Percentiles rank a stretch among this genome's conserved stretches.
These are phyloP conservation scores for Cutaneotrichosporon cyanovorans DNA, from an alignment of 1,284 basidiomycete species.

Conservation along the genomic window DNA sequence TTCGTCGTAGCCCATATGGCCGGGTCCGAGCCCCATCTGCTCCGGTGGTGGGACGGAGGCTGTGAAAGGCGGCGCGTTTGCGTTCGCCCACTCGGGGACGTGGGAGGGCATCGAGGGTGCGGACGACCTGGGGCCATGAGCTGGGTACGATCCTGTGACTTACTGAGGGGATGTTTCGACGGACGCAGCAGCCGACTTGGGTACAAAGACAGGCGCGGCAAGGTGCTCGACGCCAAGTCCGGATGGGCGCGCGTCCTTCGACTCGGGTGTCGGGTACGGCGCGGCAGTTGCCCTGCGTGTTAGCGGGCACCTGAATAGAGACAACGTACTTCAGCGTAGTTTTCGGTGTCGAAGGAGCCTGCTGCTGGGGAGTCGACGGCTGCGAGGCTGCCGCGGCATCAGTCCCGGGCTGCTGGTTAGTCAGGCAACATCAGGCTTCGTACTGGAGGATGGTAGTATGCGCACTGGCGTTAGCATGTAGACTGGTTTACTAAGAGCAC, in stretches of 20 bases:
- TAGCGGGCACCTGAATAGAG: neutral
- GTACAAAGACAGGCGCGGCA: constrained; percentile 72
- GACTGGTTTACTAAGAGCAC: neutral
- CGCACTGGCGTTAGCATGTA: constrained; percentile 48
- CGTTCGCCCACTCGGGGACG: constrained; percentile 11
- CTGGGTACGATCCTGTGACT: neutral
- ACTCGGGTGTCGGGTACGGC: constrained; percentile 35
- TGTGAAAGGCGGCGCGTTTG: constrained; percentile 11
- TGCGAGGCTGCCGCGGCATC: constrained; percentile 7
- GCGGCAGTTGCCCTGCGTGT: constrained; percentile 5
- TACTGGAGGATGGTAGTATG: constrained; percentile 71
- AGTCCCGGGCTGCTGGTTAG: constrained; percentile 10
- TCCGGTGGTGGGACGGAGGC: too few relatives aligned
- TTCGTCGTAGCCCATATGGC: constrained; percentile 24
- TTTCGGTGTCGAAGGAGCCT: constrained; percentile 8
- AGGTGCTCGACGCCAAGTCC: constrained; percentile 28
- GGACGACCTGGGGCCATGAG: neutral
- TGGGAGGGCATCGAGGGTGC: neutral
- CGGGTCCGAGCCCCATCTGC: too few relatives aligned
- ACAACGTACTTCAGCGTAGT: constrained; percentile 11
- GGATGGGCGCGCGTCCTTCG: constrained; percentile 41
- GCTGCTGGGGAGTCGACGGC: too few relatives aligned
- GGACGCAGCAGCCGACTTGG: constrained; percentile 52
- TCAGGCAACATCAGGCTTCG: constrained; percentile 36
- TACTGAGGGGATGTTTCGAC: constrained; percentile 19